Evolutionary conservation across 2,329 filamentous ascomycete genomes (phyloP), one percentile per base, ranked within the genome.

Genomic region (Emmonsia crescens): DNA sequence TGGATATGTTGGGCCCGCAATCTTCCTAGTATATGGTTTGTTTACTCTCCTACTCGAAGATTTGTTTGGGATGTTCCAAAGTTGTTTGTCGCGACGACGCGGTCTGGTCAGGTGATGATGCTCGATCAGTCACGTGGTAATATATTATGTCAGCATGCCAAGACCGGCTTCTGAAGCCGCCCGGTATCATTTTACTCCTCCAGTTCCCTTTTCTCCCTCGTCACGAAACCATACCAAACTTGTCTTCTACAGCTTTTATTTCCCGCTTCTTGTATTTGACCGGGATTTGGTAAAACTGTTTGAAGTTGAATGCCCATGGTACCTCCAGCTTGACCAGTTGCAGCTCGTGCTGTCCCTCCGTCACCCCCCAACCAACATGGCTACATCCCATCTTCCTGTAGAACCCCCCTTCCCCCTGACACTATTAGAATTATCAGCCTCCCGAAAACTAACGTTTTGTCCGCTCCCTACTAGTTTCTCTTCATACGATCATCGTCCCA

Each of bases 321-420:
- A 49, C 58, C 58, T 57, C 38, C 24, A 48, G 57, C 44, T 55
- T 54, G 44, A 36, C 38, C 38, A 49, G 19, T 57, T 61, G 40
- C 63, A 65, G 65, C 65, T 51, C 29, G 44, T 56, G 65, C 64
- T 64, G 64, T 66, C 31, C 40, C 33, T 33, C 52, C 44, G 5
- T 19, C 33, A 27, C 21, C 31, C 58, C 14, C 61, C 46, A 40
- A 33, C 55, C 60, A 62, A 52, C 61, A 64, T 61, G 46, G 36
- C 24, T 21, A 61, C 60, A 62, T 64, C 60, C 59, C 61, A 44
- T 29, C 21, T 42, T 24, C 46, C 49, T 33, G 52, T 60, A 46
- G 42, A 38, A 24, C 19, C 10, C 66, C 64, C 33, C 66, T 70
- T 52, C 16, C 14, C 48, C 14, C 14, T 21, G 5, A 46, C 49